Percentiles rank a stretch among this genome's conserved stretches.
These are phyloP conservation scores for Calonectria pteridis DNA, from an alignment of 2,329 filamentous ascomycete genomes.

Conservation along the genomic window DNA sequence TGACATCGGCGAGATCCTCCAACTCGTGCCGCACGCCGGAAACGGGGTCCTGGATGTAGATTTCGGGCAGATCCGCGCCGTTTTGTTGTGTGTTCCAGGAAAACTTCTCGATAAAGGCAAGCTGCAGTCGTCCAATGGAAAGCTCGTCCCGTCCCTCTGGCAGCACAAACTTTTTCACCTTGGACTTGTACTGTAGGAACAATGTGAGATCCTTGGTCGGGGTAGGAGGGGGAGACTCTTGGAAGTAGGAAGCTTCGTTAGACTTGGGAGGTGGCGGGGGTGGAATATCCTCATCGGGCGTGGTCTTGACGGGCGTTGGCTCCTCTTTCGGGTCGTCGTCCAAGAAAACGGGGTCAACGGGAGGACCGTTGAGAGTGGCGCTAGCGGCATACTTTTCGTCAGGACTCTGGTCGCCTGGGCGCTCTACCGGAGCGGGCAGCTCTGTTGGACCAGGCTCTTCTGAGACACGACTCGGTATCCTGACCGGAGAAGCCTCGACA, in stretches of 20 bases:
- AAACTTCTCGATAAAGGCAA: conserved; percentile 99
- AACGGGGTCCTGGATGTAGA: conserved; percentile 96
- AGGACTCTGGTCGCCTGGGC: conserved; percentile 67
- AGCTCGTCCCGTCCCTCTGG: conserved; percentile 86
- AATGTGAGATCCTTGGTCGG: conserved; percentile 89
- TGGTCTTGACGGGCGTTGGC: conserved; percentile 36
- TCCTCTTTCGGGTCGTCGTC: conserved; percentile 33
- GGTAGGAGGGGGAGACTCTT: conserved; percentile 73
- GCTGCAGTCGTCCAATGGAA: conserved; percentile 87
- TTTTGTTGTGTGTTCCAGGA: conserved; percentile 98
- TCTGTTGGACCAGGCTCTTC: conserved; percentile 63
- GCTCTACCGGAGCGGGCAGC: conserved; percentile 39
- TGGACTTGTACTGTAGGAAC: conserved; percentile 96
- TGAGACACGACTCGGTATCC: conserved; percentile 70
- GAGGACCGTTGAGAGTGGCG: conserved; percentile 70
- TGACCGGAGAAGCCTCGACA: conserved; percentile 72
- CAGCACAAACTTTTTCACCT: conserved; percentile 95
- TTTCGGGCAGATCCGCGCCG: conserved; percentile 92
- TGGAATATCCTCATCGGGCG: conserved; percentile 37
- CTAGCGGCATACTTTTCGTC: conserved; percentile 73
- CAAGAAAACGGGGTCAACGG: conserved; percentile 59
- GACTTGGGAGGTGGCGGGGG: conserved; percentile 58
- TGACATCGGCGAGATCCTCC: conserved; percentile 92
- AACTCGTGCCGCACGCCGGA: conserved; percentile 97
- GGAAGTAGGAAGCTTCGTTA: conserved; percentile 62